These are phyloP conservation scores for Teratosphaeria epicoccoides DNA, from an alignment of 2,329 filamentous ascomycete species.

Conservation along the genomic window DNA sequence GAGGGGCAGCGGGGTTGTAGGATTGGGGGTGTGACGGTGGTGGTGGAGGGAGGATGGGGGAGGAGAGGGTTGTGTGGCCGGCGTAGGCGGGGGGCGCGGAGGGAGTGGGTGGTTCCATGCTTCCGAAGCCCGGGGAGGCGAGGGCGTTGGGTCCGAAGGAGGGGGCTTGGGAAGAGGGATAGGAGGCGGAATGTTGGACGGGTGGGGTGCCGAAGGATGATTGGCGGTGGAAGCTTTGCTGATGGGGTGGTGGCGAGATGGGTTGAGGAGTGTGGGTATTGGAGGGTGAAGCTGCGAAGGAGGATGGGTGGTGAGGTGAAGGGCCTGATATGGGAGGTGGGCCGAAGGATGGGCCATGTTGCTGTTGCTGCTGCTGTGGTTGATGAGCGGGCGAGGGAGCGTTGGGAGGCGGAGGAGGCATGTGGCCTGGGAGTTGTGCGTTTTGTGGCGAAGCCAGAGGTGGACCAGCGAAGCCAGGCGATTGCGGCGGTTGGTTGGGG, in stretches of 20 bases:
- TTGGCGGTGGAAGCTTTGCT: conserved; percentile 25
- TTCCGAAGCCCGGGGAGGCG: conserved; percentile 11
- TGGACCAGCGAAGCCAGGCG: conserved; percentile 9
- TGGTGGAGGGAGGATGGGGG: conserved; percentile 29
- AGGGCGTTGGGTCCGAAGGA: conserved; percentile 8
- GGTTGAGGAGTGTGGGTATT: conserved; percentile 5
- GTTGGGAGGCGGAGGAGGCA: conserved; percentile 13
- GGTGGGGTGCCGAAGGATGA: conserved; percentile 14
- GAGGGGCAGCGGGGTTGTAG: conserved; percentile 2
- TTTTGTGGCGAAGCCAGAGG: conserved; percentile 9
- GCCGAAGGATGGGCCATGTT: conserved; percentile 3
- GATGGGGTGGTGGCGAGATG: conserved; percentile 15
- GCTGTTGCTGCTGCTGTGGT: conserved; percentile 7
- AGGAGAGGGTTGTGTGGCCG: conserved; percentile 27
- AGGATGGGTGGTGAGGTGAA: not conserved
- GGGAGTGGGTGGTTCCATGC: conserved; percentile 22
- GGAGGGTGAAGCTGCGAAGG: conserved; percentile 7
- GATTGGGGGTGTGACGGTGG: conserved; percentile 21
- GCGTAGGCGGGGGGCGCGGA: conserved; percentile 25
- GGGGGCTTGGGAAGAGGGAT: conserved; percentile 17
- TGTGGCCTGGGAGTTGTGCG: conserved; percentile 11
- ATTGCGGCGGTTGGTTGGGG: conserved; percentile 24
- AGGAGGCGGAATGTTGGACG: conserved; percentile 28
- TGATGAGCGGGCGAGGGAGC: conserved; percentile 13
- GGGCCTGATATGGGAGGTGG: not conserved